Evolutionary conservation across 2,329 filamentous ascomycete species (phyloP), one percentile per base, ranked within the genome.

Genomic region (Graphilbum ipis-grandicollis): DNA sequence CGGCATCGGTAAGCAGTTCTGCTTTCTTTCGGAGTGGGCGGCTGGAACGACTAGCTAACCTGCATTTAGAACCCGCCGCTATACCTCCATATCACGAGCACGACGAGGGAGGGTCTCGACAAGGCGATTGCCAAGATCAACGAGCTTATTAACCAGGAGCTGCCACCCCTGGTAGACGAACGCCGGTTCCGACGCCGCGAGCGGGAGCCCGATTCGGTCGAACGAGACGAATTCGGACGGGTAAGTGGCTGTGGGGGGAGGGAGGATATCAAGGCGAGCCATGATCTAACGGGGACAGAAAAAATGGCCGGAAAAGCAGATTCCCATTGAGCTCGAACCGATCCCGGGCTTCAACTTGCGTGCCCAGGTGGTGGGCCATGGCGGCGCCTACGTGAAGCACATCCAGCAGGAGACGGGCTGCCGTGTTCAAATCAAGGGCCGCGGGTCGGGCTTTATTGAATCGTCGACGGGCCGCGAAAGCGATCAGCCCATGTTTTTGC

Each of bases 271-370:
- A 15, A 5, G 6, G 18, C 5, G 6, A 59, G 44, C 35, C 33
- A 19, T 31, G 38, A 18, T 35, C 47, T 44, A 34, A 48, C 22
- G 3, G 7, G 14, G n/a, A 14, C 22, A 44, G 84, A 84, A 86
- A 47, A 98, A 96, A 82, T 98, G 90, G 90, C 88, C 90, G 1
- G 90, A 96, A 52, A 85, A 94, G 59, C 84, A 81, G 49, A 93
- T 98, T 35, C 78, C 84, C 2, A 86, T 98, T 47, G 75, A 76
- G 43, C 74, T 98, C 39, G 90, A 96, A 48, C 82, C 88, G 0
- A 74, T 96, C 37, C 83, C 78, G 19, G 90, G 90, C 17, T 98
- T 98, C 61, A 98, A 98, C 52, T 65, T 98, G 34, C 80, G 90
- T 44, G 90, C 90, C 36, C 86, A 96, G 54, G 88, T 98, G 33